These are phyloP conservation scores for Spizellomyces sp. DNA, from an alignment of 192 early-diverging fungal genomes.

Conservation along the genomic window DNA sequence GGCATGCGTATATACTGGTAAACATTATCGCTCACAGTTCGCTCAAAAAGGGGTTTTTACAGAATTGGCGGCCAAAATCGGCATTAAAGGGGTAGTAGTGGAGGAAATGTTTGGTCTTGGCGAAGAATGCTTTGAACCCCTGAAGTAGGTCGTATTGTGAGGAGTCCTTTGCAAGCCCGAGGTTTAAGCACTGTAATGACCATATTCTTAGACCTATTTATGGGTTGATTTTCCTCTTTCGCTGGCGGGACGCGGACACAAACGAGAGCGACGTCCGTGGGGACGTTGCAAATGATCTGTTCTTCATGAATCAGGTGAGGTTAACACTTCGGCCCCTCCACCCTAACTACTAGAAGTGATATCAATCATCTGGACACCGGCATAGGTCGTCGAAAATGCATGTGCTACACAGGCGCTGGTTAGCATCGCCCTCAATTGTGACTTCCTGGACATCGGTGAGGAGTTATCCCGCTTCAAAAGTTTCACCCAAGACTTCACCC, in stretches of 20 bases:
- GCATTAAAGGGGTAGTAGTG: slow-evolving; percentile 25
- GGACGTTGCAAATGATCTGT: slow-evolving; percentile 18
- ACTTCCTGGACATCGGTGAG: slow-evolving; percentile 5
- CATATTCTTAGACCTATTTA: slow-evolving; percentile 20
- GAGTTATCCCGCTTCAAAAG: slow-evolving; percentile 30
- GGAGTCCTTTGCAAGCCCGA: no score
- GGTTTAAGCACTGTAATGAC: neutral
- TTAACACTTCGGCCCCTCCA: neutral
- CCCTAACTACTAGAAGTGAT: neutral
- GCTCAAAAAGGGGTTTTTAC: slow-evolving; percentile 27
- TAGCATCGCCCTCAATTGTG: slow-evolving; percentile 32
- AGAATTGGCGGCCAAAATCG: slow-evolving; percentile 20
- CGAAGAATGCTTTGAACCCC: slow-evolving; percentile 6
- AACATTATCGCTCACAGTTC: neutral
- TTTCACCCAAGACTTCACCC: slow-evolving; percentile 29
- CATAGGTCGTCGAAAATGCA: slow-evolving; percentile 32
- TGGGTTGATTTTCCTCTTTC: slow-evolving; percentile 40
- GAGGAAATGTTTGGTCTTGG: slow-evolving; percentile 28
- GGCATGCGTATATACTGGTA: neutral
- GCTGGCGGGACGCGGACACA: slow-evolving; percentile 29
- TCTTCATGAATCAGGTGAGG: slow-evolving; percentile 33
- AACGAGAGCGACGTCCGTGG: slow-evolving; percentile 13
- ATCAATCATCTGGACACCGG: no score
- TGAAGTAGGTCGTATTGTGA: no score
- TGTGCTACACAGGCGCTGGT: slow-evolving; percentile 37